Evolutionary conservation across 768 basidiomycete genomes (phyloP).

Genomic region (Jaapia argillacea): DNA sequence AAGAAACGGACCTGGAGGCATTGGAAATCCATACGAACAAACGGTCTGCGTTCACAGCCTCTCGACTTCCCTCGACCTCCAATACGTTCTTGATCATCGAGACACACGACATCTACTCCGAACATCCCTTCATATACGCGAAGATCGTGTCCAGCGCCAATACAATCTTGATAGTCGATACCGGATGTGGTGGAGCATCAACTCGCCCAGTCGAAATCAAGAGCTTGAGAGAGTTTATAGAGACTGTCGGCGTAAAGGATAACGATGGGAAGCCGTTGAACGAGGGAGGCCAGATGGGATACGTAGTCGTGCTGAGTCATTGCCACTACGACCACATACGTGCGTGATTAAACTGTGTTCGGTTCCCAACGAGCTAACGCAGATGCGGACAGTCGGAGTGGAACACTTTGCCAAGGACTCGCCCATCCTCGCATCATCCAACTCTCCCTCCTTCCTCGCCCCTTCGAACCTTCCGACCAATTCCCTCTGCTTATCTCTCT

Average conservation of each 20-base stretch:
- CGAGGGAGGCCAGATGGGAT: conserved; percentile 26
- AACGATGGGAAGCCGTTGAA: conserved; percentile 37
- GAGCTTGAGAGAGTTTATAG: conserved; percentile 38
- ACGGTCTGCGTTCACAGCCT: too few species aligned
- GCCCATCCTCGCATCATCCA: conserved; percentile 36
- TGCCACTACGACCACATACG: conserved; percentile 53
- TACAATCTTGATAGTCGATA: conserved; percentile 41
- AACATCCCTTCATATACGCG: conserved; percentile 46
- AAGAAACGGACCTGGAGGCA: too few species aligned
- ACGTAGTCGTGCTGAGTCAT: conserved; percentile 40
- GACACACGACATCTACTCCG: conserved; percentile 38
- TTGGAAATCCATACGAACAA: too few species aligned
- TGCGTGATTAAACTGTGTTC: too few species aligned
- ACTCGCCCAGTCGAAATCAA: conserved; percentile 29
- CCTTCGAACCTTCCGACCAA: conserved; percentile 29
- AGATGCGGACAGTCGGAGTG: conserved; percentile 27
- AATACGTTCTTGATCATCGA: conserved; percentile 38
- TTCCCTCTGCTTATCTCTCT: conserved; percentile 34
- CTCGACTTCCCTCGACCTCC: too few species aligned
- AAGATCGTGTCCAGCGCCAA: conserved; percentile 28
- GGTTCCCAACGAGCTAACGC: neutral
- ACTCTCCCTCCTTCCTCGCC: conserved; percentile 34
- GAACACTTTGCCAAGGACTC: conserved; percentile 41
- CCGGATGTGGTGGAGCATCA: conserved; percentile 43
- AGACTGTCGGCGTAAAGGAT: conserved; percentile 30